These are phyloP conservation scores for Lagenidium giganteum DNA, from an alignment of 352 stramenopile genomes.

Conservation along the genomic window DNA sequence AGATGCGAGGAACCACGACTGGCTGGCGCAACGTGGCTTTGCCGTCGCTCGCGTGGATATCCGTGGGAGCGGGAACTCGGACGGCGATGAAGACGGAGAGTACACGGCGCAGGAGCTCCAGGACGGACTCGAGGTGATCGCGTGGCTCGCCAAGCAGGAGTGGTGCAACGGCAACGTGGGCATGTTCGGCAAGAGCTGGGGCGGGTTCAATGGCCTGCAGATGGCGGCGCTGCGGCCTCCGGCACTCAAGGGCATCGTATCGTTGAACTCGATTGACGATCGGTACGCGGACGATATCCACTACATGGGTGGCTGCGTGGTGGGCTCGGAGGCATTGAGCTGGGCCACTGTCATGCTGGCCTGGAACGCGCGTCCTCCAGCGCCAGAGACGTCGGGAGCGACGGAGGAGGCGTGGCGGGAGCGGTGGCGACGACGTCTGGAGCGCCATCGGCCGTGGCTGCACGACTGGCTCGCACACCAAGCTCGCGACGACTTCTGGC, in stretches of 20 bases:
- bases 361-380: slow-evolving; percentile 33
- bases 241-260: slow-evolving; percentile 35
- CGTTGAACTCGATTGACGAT: slow-evolving; percentile 53
- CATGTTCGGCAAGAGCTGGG: slow-evolving; percentile 51
- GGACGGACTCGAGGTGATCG: slow-evolving; percentile 40
- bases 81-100: slow-evolving; percentile 33
- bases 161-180: slow-evolving; percentile 37
- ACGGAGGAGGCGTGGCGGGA: slow-evolving; percentile 23
- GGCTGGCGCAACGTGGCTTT: slow-evolving; percentile 37
- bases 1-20: slow-evolving; percentile 37
- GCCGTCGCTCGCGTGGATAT: slow-evolving; percentile 46
- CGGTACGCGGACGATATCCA: slow-evolving; percentile 47
- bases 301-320: slow-evolving; percentile 35
- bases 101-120: slow-evolving; percentile 39
- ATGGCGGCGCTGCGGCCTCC: slow-evolving; percentile 30
- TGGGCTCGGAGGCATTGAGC: slow-evolving; percentile 43
- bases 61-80: slow-evolving; percentile 37
- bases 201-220: slow-evolving; percentile 45
- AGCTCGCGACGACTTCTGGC: slow-evolving; percentile 36
- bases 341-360: slow-evolving; percentile 47
- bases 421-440: slow-evolving; percentile 26
- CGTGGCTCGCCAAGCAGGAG: slow-evolving; percentile 33
- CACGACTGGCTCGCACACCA: slow-evolving; percentile 45
- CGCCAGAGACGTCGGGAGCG: slow-evolving; percentile 28
- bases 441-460: slow-evolving; percentile 35